These are phyloP conservation scores for Cadophora gregata DNA, from an alignment of 2,329 filamentous ascomycete genomes.

Conservation along the genomic window DNA sequence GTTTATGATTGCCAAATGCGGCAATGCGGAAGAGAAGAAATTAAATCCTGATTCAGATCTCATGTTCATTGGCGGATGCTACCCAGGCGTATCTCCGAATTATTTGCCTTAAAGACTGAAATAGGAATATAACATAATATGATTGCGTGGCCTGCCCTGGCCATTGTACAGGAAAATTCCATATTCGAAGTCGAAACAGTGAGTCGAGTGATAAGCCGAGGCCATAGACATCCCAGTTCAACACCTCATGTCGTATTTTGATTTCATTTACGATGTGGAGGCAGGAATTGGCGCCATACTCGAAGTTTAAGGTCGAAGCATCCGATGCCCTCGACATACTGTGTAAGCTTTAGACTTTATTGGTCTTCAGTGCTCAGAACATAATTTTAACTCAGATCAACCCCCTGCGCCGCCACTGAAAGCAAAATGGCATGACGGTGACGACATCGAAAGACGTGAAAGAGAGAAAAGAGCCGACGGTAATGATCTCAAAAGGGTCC, in stretches of 20 bases:
- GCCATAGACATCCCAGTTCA: neutral
- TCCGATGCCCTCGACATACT: neutral
- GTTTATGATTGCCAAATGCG: neutral
- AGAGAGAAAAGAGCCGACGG: neutral
- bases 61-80: slow-evolving; percentile 9
- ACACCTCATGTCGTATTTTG: neutral
- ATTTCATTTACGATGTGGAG: neutral
- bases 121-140: slow-evolving; percentile 6
- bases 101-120: neutral
- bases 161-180: slow-evolving; percentile 1
- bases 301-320: neutral
- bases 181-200: neutral
- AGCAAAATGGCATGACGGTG: neutral
- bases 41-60: neutral
- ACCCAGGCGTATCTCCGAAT: slow-evolving; percentile 7
- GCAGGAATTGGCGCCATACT: neutral
- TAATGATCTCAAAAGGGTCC: neutral
- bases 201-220: neutral
- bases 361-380: neutral
- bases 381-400: neutral
- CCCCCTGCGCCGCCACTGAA: neutral
- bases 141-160: neutral
- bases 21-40: neutral
- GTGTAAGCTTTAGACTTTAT: neutral
- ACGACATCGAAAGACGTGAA: neutral